phyloP scores from a whole-genome alignment of 2,329 filamentous ascomycete genomes.

The Pyrenophora seminiperda region DNA sequence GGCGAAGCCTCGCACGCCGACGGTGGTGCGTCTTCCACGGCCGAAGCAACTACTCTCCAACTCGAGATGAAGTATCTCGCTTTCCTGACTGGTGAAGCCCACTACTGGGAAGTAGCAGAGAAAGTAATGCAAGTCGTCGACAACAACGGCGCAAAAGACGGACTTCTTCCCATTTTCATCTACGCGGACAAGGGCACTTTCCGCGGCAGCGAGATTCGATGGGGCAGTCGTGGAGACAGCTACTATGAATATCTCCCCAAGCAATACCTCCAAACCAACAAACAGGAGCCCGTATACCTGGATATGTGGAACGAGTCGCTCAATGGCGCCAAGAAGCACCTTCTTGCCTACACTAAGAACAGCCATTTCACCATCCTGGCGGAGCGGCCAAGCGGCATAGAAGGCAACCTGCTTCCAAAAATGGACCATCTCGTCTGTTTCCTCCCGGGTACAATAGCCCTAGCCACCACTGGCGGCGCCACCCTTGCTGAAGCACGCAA shows the following conservation, averaged over 20 bases:
- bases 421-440: conserved; percentile 99
- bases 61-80: conserved; percentile 97
- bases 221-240: conserved; percentile 93
- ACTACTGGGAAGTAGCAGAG: conserved; percentile 92
- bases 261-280: conserved; percentile 92
- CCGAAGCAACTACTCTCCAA: conserved; percentile 89
- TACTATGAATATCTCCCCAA: conserved; percentile 99
- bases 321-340: conserved; percentile 83
- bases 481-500: conserved; percentile 76
- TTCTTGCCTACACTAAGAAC: conserved; percentile 84
- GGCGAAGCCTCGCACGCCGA: conserved; percentile 84
- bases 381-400: conserved; percentile 78
- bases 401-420: conserved; percentile 73
- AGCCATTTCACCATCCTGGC: conserved; percentile 86
- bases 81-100: conserved; percentile 87
- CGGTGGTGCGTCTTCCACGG: conserved; percentile 86
- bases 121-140: conserved; percentile 92
- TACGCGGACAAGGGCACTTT: conserved; percentile 80
- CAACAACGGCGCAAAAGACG: conserved; percentile 76
- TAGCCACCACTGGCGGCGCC: conserved; percentile 80
- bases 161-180: conserved; percentile 90
- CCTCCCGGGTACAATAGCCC: conserved; percentile 92
- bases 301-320: conserved; percentile 93
- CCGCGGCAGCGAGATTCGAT: conserved; percentile 80
- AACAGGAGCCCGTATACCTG: conserved; percentile 81